Percentiles rank a stretch among this genome's conserved stretches.
Conservation (phyloP, 202 grass and related monocot species). For the Zizania palustris region DNA sequence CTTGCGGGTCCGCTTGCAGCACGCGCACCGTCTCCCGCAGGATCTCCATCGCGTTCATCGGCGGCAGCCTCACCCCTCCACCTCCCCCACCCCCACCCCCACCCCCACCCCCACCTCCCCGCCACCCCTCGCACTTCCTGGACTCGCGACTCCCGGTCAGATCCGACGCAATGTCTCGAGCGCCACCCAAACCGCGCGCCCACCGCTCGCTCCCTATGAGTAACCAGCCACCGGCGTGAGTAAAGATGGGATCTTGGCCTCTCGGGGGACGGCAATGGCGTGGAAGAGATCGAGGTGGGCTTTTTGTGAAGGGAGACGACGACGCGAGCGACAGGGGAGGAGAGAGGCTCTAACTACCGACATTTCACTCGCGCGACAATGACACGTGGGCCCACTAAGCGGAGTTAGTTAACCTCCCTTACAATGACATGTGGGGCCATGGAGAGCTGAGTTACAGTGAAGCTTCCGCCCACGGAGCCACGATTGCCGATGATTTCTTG, state of each 20-base stretch:
- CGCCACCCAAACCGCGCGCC: constrained; percentile 2
- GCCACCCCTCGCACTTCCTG: constrained; percentile 1
- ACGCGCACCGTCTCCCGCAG: constrained; percentile 87
- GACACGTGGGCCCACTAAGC: constrained; percentile 33
- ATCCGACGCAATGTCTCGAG: constrained; percentile 6
- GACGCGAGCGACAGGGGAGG: constrained; percentile 34
- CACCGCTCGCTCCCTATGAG: constrained; percentile 3
- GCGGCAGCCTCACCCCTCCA: constrained; percentile 51
- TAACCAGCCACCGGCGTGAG: neutral
- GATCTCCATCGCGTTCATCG: constrained; percentile 90
- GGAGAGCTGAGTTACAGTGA: constrained; percentile 19
- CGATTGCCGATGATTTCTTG: neutral
- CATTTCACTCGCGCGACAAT: constrained; percentile 19
- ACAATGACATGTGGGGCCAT: too few species aligned
- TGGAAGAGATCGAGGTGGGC: constrained; percentile 50
- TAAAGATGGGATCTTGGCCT: constrained; percentile 41
- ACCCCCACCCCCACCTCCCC: constrained; percentile 35
- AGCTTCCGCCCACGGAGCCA: constrained; percentile 39
- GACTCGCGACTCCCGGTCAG: constrained; percentile 42
- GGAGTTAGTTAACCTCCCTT: too few species aligned
- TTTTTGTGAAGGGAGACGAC: constrained; percentile 46
- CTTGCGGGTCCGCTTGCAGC: constrained; percentile 79
- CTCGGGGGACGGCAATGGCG: constrained; percentile 44
- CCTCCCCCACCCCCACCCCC: neutral
- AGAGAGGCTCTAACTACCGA: constrained; percentile 22